Conservation (phyloP, 164 flowering plant species). For the Aristolochia californica region DNA sequence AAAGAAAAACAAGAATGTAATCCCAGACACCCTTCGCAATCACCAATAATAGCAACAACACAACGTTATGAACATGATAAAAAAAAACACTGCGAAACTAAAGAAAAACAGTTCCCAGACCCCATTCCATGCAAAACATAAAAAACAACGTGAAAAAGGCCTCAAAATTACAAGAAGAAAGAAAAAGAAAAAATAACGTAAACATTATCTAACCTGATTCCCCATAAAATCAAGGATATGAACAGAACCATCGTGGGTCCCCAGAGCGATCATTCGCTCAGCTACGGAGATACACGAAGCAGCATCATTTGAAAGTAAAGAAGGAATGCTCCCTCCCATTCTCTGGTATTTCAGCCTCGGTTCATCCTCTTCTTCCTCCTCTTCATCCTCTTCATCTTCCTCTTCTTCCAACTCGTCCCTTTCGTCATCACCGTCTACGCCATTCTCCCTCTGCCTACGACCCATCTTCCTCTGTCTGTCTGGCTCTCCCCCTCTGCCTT, state of each 20-base stretch:
- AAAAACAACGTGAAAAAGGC: not conserved
- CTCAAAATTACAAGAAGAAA: not conserved
- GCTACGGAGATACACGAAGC: slow-evolving; percentile 88
- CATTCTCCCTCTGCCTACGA: slow-evolving; percentile 48
- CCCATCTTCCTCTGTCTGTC: slow-evolving; percentile 6
- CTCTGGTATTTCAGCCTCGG: slow-evolving; percentile 97
- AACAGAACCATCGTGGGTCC: slow-evolving; percentile 79
- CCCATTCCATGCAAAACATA: not conserved
- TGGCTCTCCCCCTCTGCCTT: slow-evolving; percentile 1
- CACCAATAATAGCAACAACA: too few relatives aligned
- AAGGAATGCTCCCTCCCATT: slow-evolving; percentile 88
- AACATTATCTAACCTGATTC: slow-evolving; percentile 45
- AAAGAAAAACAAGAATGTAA: too few relatives aligned
- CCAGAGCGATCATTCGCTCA: slow-evolving; percentile 96
- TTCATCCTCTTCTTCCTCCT: slow-evolving; percentile 88
- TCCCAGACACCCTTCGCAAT: too few relatives aligned
- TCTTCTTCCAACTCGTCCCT: slow-evolving; percentile 45
- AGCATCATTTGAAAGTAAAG: slow-evolving; percentile 59
- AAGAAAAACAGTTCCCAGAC: too few relatives aligned
- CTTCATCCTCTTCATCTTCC: slow-evolving; percentile 50
- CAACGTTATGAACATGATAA: too few relatives aligned
- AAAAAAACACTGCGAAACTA: too few relatives aligned
- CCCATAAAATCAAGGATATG: slow-evolving; percentile 96
- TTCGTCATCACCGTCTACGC: slow-evolving; percentile 85
- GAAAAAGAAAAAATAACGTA: not conserved